Percentiles rank a stretch among this genome's conserved stretches.
Conservation (phyloP, 768 basidiomycete species). For the Cytidiella melzeri region DNA sequence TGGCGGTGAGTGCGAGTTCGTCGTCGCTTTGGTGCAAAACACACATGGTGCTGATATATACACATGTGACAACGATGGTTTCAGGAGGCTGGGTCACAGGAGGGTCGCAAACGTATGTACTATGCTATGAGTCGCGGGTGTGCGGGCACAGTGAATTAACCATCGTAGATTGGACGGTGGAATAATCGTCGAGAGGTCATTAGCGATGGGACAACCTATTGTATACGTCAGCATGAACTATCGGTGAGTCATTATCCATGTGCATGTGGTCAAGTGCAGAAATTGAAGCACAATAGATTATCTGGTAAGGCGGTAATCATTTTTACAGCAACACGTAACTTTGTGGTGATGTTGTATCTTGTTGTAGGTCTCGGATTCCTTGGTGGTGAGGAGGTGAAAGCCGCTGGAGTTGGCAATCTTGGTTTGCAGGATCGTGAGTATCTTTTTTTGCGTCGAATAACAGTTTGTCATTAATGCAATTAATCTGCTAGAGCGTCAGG, state of each 20-base stretch:
- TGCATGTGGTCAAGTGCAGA: neutral
- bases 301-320: neutral
- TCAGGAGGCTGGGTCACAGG: neutral
- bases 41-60: neutral
- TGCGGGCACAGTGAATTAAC: neutral
- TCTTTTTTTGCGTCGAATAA: neutral
- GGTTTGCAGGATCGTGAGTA: conserved; percentile 44
- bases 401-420: no score
- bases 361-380: conserved; percentile 35
- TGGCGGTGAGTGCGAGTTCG: neutral
- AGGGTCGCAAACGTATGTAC: neutral
- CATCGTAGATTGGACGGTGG: conserved; percentile 9
- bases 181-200: conserved; percentile 29
- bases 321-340: neutral
- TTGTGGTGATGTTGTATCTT: neutral
- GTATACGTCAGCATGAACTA: conserved; percentile 55
- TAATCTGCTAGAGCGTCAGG: conserved; percentile 7
- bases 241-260: conserved; percentile 20
- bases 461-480: neutral
- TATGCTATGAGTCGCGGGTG: neutral
- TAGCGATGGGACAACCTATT: conserved; percentile 37
- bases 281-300: neutral
- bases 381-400: conserved; percentile 34
- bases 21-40: neutral
- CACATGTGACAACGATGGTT: no score